Percentiles rank a stretch among this genome's conserved stretches.
Evolutionary conservation across 768 basidiomycete species (phyloP).

Genomic region (Boletus reticuloceps): DNA sequence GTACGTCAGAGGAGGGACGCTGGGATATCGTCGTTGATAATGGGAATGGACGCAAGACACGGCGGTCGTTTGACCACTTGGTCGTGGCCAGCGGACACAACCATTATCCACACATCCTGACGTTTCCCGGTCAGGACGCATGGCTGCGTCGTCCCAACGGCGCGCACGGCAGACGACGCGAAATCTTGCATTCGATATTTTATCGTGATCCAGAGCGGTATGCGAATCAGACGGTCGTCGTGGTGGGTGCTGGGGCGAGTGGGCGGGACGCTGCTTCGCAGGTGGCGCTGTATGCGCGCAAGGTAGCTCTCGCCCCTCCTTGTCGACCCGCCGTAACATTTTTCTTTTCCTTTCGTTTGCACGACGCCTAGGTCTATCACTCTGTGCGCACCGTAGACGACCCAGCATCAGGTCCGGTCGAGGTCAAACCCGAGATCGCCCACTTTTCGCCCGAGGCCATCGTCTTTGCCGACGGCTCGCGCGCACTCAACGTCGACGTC

Average conservation of each 20-base stretch:
- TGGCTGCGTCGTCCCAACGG: slow-evolving; percentile 40
- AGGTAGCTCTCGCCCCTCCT: slow-evolving; percentile 32
- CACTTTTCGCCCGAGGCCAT: slow-evolving; percentile 45
- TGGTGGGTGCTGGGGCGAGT: slow-evolving; percentile 48
- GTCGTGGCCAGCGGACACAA: slow-evolving; percentile 57
- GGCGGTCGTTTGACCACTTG: slow-evolving; percentile 48
- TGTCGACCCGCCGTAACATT: not conserved
- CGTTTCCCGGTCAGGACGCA: slow-evolving; percentile 45
- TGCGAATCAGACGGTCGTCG: slow-evolving; percentile 41
- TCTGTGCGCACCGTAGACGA: slow-evolving; percentile 33
- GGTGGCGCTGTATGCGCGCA: slow-evolving; percentile 35
- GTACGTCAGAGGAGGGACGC: slow-evolving; percentile 33
- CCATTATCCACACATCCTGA: slow-evolving; percentile 46
- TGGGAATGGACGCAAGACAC: slow-evolving; percentile 16
- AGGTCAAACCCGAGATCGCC: slow-evolving; percentile 43
- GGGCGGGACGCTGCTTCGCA: slow-evolving; percentile 49
- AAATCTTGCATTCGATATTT: slow-evolving; percentile 52
- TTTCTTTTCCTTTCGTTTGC: not conserved
- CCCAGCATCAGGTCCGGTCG: slow-evolving; percentile 18
- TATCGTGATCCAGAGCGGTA: slow-evolving; percentile 49
- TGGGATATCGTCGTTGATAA: slow-evolving; percentile 44
- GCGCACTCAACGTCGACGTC: slow-evolving; percentile 38
- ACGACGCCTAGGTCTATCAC: slow-evolving; percentile 28
- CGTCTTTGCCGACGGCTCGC: slow-evolving; percentile 48
- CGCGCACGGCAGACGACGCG: slow-evolving; percentile 23